Evolutionary conservation across 2,329 filamentous ascomycete genomes (phyloP), one percentile per base, ranked within the genome.

Genomic region (Penicillium sp.): DNA sequence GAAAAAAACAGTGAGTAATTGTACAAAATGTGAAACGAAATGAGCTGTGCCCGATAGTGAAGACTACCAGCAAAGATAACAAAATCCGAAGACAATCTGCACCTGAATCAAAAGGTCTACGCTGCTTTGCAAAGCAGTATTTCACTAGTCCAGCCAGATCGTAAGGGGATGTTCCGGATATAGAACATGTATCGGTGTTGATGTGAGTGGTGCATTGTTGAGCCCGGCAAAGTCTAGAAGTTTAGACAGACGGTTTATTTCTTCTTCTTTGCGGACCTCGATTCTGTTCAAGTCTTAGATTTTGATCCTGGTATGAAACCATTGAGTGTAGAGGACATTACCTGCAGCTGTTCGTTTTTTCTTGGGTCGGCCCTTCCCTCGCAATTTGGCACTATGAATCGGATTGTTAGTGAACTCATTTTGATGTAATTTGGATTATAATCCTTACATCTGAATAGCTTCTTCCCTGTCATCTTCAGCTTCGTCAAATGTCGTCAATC

Each of bases 301-400:
- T 28, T 36, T 25, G 12, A 28, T 30, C 4, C 9, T 33, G 9
- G n/a, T 5, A 35, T 14, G 17, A n/a, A 19, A 12, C 3, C 9
- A 31, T 11, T 26, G 2, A n/a, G 31, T 37, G 19, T 10, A 14
- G 35, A 14, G 14, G 19, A 14, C 38, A 42, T 63, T 69, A 78
- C 76, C 75, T 62, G 71, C 75, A 30, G 71, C 72, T 22, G 81
- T 86, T 70, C 81, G 87, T 82, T 94, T 95, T 84, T 96, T 97
- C 84, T 95, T 88, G 8, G 93, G 91, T 42, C 88, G 84, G 53
- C 88, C 88, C 81, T 97, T 97, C 63, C 91, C 92, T 78, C 91
- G 87, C 30, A 83, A 76, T 74, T 90, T 92, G 66, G 88, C 77
- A 67, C 88, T 90, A 61, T 58, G 16, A 40, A 59, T 47, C 35